Percentiles rank a stretch among this genome's conserved stretches.
These are phyloP conservation scores for Ustilago esculenta DNA, from an alignment of 1,284 basidiomycete genomes.

Conservation along the genomic window DNA sequence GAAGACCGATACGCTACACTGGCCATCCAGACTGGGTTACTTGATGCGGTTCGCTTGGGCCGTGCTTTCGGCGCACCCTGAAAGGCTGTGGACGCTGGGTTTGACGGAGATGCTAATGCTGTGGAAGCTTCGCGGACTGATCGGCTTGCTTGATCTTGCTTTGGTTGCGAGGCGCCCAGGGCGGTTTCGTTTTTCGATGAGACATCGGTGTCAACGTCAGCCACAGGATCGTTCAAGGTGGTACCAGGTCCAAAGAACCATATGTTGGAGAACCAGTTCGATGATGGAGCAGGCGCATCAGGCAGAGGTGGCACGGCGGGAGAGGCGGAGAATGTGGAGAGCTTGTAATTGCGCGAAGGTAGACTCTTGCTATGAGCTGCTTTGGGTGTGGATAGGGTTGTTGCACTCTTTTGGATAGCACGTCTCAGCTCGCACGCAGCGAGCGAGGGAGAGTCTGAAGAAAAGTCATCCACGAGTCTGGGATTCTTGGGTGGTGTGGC, in stretches of 20 bases:
- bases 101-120: neutral
- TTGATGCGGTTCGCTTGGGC: slow-evolving; percentile 25
- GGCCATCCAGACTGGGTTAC: slow-evolving; percentile 40
- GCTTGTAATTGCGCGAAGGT: slow-evolving; percentile 32
- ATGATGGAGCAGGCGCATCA: slow-evolving; percentile 1
- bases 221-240: slow-evolving; percentile 2
- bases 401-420: slow-evolving; percentile 19
- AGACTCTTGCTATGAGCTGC: slow-evolving; percentile 33
- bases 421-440: slow-evolving; percentile 31
- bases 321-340: neutral
- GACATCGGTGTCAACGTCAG: neutral
- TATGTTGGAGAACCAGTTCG: slow-evolving; percentile 36
- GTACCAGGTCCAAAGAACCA: slow-evolving; percentile 43
- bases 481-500: slow-evolving; percentile 19
- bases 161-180: neutral
- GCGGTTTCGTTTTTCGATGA: neutral
- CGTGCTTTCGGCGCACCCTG: neutral
- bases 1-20: slow-evolving; percentile 41
- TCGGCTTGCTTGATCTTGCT: neutral
- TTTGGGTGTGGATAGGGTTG: slow-evolving; percentile 8
- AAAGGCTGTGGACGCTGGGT: neutral
- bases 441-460: slow-evolving; percentile 33
- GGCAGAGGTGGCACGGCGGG: slow-evolving; percentile 13
- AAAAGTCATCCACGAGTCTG: slow-evolving; percentile 33
- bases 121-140: neutral